Evolutionary conservation across 208 protist genomes (phyloP).

Genomic region (Wallacemonas rigidus): DNA sequence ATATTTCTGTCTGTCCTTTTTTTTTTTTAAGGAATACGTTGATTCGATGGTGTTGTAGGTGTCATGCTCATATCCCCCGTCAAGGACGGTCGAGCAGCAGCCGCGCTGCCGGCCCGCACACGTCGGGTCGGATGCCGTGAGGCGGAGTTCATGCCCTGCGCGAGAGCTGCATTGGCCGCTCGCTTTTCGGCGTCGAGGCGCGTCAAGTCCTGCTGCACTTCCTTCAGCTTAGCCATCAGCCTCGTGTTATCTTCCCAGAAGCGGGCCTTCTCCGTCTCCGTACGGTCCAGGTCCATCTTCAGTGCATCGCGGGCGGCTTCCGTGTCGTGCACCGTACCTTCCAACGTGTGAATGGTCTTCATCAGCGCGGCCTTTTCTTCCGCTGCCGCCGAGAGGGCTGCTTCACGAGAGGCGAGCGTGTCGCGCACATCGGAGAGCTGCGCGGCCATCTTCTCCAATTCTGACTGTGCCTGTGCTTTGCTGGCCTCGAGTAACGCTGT

Average conservation of each 20-base stretch:
- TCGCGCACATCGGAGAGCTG: conserved; percentile 28
- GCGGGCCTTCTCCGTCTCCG: conserved; percentile 37
- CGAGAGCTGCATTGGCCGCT: conserved; percentile 55
- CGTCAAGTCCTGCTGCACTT: conserved; percentile 57
- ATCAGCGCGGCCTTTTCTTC: conserved; percentile 26
- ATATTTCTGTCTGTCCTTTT: background rate
- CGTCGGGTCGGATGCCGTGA: background rate
- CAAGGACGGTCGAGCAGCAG: conserved; percentile 1
- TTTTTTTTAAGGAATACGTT: conserved; percentile 2
- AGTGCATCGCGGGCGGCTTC: conserved; percentile 27
- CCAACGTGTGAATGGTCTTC: conserved; percentile 16
- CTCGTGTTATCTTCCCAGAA: conserved; percentile 60
- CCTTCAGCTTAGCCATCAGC: conserved; percentile 57
- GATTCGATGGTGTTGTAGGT: conserved; percentile 5
- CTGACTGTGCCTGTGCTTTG: conserved; percentile 9
- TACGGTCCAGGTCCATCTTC: conserved; percentile 17
- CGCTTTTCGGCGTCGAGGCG: conserved; percentile 60
- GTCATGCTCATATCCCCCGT: conserved; percentile 23
- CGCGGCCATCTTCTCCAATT: conserved; percentile 15
- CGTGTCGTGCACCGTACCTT: conserved; percentile 22
- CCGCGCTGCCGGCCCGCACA: background rate
- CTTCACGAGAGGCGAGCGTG: conserved; percentile 18
- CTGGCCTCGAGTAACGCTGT: background rate
- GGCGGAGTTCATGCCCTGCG: conserved; percentile 47
- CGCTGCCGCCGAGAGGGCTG: conserved; percentile 20